Evolutionary conservation across 768 basidiomycete genomes (phyloP).

Genomic region (Chalciporus pseudorubinellus): DNA sequence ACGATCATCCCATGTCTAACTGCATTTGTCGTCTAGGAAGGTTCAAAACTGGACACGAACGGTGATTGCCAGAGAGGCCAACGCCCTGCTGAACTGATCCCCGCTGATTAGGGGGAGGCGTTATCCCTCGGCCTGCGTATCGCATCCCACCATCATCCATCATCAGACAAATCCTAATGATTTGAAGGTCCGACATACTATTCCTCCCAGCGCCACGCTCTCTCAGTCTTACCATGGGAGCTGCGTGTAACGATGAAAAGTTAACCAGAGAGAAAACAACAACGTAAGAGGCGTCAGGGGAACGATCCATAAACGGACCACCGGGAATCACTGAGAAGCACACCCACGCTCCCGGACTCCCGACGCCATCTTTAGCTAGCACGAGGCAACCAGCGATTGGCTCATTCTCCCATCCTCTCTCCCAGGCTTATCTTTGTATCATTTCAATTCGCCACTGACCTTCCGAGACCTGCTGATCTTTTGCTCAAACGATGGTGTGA

Average conservation of each 20-base stretch:
- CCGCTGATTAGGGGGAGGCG: constrained; percentile 6
- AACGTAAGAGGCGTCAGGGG: background rate
- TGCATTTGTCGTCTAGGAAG: background rate
- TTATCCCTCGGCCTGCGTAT: background rate
- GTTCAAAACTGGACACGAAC: background rate
- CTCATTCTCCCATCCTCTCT: background rate
- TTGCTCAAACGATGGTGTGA: background rate
- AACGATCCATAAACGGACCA: background rate
- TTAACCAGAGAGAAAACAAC: background rate
- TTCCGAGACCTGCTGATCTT: background rate
- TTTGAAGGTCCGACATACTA: constrained; percentile 14
- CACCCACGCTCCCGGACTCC: background rate
- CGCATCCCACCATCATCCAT: background rate
- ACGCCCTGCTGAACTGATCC: constrained; percentile 7
- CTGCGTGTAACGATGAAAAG: background rate
- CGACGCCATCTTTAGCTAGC: constrained; percentile 1
- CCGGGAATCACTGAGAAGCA: background rate
- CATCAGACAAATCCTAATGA: constrained; percentile 24
- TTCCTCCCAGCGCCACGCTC: background rate
- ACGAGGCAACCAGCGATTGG: background rate
- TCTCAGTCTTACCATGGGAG: background rate
- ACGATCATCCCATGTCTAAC: constrained; percentile 7
- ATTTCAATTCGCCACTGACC: background rate
- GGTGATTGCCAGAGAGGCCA: background rate
- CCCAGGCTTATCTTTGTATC: background rate